Conservation (phyloP, 2,329 filamentous ascomycete genomes). For the Fusarium aywerte region DNA sequence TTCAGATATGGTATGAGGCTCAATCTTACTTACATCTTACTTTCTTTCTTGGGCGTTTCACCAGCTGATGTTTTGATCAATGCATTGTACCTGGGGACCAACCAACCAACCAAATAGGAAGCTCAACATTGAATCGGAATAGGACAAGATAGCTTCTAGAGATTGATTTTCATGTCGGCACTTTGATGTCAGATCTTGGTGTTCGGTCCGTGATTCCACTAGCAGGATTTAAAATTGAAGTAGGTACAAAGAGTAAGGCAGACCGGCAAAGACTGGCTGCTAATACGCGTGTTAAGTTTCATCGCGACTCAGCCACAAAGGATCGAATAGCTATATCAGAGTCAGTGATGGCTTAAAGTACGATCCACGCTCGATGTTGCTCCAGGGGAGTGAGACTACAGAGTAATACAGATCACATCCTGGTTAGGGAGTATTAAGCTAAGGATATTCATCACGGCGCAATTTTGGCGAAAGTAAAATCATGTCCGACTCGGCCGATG, state of each 20-base stretch:
- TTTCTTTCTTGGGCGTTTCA: constrained; percentile 8
- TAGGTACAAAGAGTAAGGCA: constrained; percentile 19
- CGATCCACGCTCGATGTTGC: neutral
- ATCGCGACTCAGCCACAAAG: constrained; percentile 22
- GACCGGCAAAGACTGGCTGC: neutral
- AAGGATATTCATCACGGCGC: constrained; percentile 8
- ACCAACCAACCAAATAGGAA: neutral
- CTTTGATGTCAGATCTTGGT: constrained; percentile 24
- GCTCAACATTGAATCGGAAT: neutral
- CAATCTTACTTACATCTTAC: neutral
- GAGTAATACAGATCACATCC: constrained; percentile 17
- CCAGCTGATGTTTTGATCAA: neutral
- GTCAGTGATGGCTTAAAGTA: neutral
- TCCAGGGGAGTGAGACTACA: neutral
- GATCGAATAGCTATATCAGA: neutral
- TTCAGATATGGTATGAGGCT: constrained; percentile 23
- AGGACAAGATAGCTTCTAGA: neutral
- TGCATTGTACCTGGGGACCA: neutral
- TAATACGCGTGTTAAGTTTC: constrained; percentile 2
- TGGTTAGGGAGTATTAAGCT: constrained; percentile 11
- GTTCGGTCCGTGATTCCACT: constrained; percentile 4
- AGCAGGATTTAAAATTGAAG: constrained; percentile 21
- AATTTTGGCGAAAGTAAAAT: neutral
- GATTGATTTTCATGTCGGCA: constrained; percentile 3
- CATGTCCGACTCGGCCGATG: constrained; percentile 26